phyloP scores from a whole-genome alignment of 2,329 filamentous ascomycete species.

The Penicillium sp. region DNA sequence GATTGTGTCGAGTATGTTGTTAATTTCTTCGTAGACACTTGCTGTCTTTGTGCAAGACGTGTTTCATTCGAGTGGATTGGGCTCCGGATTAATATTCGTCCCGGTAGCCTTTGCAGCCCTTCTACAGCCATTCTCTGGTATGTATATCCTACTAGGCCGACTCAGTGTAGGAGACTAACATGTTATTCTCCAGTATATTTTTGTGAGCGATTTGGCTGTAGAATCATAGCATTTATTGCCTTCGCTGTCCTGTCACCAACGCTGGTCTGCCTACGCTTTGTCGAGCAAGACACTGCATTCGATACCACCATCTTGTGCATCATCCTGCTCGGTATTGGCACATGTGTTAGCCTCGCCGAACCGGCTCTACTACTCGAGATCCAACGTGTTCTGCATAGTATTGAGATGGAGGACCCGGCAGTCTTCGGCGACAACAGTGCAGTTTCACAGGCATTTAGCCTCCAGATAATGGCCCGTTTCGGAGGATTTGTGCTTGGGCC shows the following conservation, averaged over 20 bases:
- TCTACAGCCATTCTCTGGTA: constrained; percentile 55
- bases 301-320: constrained; percentile 67
- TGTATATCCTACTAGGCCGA: background rate
- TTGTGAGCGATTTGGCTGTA: constrained; percentile 59
- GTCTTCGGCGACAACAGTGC: constrained; percentile 58
- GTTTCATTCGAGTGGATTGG: constrained; percentile 57
- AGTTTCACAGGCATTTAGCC: constrained; percentile 64
- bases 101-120: constrained; percentile 61
- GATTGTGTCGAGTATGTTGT: constrained; percentile 7
- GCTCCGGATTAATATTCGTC: constrained; percentile 58
- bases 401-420: constrained; percentile 65
- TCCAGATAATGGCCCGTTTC: constrained; percentile 62
- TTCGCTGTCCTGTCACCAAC: constrained; percentile 61
- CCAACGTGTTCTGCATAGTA: constrained; percentile 49
- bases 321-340: constrained; percentile 61
- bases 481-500: constrained; percentile 61
- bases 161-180: constrained; percentile 5
- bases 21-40: constrained; percentile 28
- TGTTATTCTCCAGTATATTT: constrained; percentile 42
- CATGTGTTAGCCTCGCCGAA: constrained; percentile 57
- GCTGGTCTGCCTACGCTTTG: constrained; percentile 64
- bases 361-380: constrained; percentile 72
- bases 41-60: constrained; percentile 54
- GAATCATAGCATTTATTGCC: constrained; percentile 55
- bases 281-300: constrained; percentile 53